phyloP scores from a whole-genome alignment of 2,329 filamentous ascomycete genomes.

The Xylaria multiplex region DNA sequence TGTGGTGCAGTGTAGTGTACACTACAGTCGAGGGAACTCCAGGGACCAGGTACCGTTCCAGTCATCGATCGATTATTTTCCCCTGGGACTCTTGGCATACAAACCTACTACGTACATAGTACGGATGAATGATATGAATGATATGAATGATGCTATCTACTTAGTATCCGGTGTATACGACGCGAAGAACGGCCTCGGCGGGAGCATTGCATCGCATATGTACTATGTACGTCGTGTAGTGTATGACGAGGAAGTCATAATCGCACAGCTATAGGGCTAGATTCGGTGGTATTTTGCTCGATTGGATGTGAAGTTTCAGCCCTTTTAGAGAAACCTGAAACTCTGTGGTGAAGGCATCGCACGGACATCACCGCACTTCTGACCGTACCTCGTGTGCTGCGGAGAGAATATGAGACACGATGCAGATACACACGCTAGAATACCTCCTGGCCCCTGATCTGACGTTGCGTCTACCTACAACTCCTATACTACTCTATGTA shows the following conservation, averaged over 20 bases:
- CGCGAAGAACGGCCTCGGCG: too few species aligned
- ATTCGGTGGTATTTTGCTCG: neutral
- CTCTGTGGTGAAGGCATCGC: neutral
- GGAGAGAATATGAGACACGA: neutral
- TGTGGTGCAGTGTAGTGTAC: too few species aligned
- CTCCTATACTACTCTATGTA: too few species aligned
- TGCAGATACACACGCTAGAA: neutral
- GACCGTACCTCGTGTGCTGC: neutral
- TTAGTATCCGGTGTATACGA: neutral
- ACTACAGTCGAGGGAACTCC: too few species aligned
- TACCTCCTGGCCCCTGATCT: too few species aligned
- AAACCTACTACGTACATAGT: neutral
- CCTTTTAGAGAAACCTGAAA: slow-evolving; percentile 7
- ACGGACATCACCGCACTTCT: slow-evolving; percentile 1
- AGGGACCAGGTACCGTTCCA: slow-evolving; percentile 1
- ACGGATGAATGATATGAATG: neutral
- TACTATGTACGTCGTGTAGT: too few species aligned
- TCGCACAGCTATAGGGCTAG: neutral
- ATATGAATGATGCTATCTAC: neutral
- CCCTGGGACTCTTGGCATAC: slow-evolving; percentile 4
- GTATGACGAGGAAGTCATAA: neutral
- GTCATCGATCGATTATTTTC: neutral
- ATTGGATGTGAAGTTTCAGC: slow-evolving; percentile 14
- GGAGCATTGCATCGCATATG: too few species aligned
- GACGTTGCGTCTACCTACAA: too few species aligned